Base-by-base conservation (phyloP, 2,329 filamentous ascomycete species). In the Dendrostoma leiphaemia region DNA sequence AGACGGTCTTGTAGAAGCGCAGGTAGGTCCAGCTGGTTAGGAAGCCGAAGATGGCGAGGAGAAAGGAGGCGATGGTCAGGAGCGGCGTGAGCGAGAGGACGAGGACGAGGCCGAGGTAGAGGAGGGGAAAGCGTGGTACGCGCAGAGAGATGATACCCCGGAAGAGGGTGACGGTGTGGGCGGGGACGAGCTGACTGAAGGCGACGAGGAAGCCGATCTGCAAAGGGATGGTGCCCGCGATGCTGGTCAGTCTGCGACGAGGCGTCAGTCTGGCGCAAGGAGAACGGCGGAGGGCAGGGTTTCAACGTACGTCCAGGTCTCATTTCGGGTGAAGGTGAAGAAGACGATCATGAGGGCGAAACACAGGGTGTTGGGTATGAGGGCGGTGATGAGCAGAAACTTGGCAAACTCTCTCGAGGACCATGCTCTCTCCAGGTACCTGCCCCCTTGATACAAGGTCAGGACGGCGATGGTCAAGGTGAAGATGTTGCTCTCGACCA, bases 381-480 rank as follows among this genome's bases (percentile, higher is more conserved):
- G 71, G 13, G 89, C 80, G 46, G 88, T 82, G 60, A 96, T 79
- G 15, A 89, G 75, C 45, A 97, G 77, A 69, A 97, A 97, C 72
- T 96, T 97, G 65, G 85, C 90, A 69, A 97, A 90, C 71, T 97
- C 93, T 54, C 82, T 83, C 24, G 90, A 93, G 29, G 91, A 92
- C 94, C 93, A 99, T 31, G 94, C 93, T 65, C 94, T 82, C 79
- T 99, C 94, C 21, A 99, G 83, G 71, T 99, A 99, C 64, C 91
- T 85, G 9, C 94, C 94, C 52, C 93, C 93, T 74, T 96, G 90
- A 71, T 92, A 96, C 51, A 97, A 74, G 1, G 92, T 92, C 40
- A 86, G 76, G 26, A 81, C 86, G 45, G 90, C 91, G 54, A 96
- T 84, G 24, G 83, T 74, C 40, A 97, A 79, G 10, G 91, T 96